phyloP scores from a whole-genome alignment of 1,139 yeast species.

The Barnettozyma hawaiiensis region DNA sequence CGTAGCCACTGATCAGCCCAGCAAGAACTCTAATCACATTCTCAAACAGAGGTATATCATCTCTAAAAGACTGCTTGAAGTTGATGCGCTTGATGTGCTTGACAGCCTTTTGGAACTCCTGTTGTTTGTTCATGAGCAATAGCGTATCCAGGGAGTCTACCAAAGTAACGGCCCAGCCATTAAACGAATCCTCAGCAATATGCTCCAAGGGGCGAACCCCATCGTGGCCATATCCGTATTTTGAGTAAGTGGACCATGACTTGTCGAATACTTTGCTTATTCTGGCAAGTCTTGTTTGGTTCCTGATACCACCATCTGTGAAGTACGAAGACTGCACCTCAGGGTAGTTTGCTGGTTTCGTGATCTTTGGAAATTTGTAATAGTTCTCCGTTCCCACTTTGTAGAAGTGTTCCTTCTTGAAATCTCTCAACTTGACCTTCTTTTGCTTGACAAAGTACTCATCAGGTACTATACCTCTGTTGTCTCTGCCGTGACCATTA shows the following conservation, averaged over 20 bases:
- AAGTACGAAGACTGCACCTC: conserved; percentile 28
- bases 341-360: conserved; percentile 21
- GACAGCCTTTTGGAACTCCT: conserved; percentile 49
- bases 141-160: conserved; percentile 71
- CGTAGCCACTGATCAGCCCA: conserved; percentile 66
- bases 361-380: conserved; percentile 25
- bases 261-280: conserved; percentile 48
- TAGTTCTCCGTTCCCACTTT: conserved; percentile 31
- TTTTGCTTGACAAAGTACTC: conserved; percentile 21
- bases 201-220: conserved; percentile 39
- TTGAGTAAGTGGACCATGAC: conserved; percentile 56
- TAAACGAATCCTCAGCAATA: conserved; percentile 34
- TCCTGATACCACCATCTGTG: conserved; percentile 27
- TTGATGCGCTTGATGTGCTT: conserved; percentile 47
- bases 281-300: conserved; percentile 36
- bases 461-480: conserved; percentile 19
- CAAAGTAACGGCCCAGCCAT: conserved; percentile 47
- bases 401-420: conserved; percentile 26
- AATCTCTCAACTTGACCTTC: conserved; percentile 10
- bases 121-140: conserved; percentile 51
- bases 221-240: conserved; percentile 66
- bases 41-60: conserved; percentile 60
- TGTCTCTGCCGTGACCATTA: no score
- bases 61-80: conserved; percentile 38
- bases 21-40: conserved; percentile 68